These are phyloP conservation scores for Arabis hirsuta DNA, from an alignment of 345 rosid genomes.

Conservation along the genomic window DNA sequence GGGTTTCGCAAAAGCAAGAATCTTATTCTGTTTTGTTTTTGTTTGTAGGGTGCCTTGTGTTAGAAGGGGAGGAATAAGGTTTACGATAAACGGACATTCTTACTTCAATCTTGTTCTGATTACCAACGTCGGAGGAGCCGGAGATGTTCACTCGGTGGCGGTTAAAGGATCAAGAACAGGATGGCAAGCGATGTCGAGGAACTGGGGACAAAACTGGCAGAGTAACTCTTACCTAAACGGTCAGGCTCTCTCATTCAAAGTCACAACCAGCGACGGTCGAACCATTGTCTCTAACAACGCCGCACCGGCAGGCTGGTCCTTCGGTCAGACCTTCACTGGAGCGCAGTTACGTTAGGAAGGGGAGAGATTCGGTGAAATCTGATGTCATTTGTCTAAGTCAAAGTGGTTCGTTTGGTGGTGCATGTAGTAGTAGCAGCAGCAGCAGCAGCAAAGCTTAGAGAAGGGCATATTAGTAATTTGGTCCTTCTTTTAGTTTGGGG, in stretches of 20 bases:
- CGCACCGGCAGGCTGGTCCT: conserved; percentile 75
- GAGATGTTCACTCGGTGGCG: conserved; percentile 65
- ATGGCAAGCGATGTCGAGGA: conserved; percentile 80
- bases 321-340: conserved; percentile 77
- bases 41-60: conserved; percentile 64
- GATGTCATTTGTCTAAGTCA: conserved; percentile 11
- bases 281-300: conserved; percentile 61
- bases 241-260: conserved; percentile 74
- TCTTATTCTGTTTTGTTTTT: background rate
- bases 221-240: conserved; percentile 71
- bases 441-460: conserved; percentile 21
- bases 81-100: conserved; percentile 79
- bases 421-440: conserved; percentile 3
- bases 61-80: conserved; percentile 74
- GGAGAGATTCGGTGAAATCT: background rate
- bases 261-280: conserved; percentile 76
- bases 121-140: conserved; percentile 84
- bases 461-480: conserved; percentile 34
- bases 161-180: conserved; percentile 73
- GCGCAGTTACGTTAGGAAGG: conserved; percentile 51
- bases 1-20: background rate
- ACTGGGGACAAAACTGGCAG: conserved; percentile 94
- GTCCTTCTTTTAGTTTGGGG: conserved; percentile 27
- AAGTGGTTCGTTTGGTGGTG: conserved; percentile 14
- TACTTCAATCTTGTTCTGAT: conserved; percentile 78